A percentile compares a stretch with the other conserved stretches of the same genome.
These are phyloP conservation scores for Claviceps sp. DNA, from an alignment of 2,329 filamentous ascomycete genomes.

Conservation along the genomic window DNA sequence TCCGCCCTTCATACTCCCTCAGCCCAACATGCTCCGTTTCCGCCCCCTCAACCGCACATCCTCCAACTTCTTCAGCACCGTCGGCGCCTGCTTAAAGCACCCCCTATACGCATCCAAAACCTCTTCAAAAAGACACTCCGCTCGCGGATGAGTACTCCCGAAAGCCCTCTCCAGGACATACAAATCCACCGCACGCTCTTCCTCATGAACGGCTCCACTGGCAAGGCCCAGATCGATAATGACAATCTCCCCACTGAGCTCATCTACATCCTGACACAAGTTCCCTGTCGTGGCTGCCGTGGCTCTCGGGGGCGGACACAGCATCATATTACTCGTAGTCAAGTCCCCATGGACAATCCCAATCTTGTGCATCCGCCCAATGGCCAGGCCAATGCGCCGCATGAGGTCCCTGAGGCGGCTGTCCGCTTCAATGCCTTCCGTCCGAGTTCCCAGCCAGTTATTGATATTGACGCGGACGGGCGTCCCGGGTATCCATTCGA, in stretches of 20 bases:
- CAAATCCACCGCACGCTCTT: slow-evolving; percentile 88
- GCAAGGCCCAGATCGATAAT: slow-evolving; percentile 93
- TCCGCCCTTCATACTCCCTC: slow-evolving; percentile 9
- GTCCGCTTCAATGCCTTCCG: slow-evolving; percentile 27
- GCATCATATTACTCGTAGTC: slow-evolving; percentile 95
- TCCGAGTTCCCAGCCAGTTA: slow-evolving; percentile 45
- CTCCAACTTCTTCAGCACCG: slow-evolving; percentile 70
- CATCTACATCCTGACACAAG: slow-evolving; percentile 7
- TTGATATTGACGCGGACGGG: slow-evolving; percentile 61
- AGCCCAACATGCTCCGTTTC: slow-evolving; percentile 96
- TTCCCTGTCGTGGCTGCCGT: slow-evolving; percentile 4
- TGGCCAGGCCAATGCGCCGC: slow-evolving; percentile 53
- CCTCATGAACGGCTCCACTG: slow-evolving; percentile 66
- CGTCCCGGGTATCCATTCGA: slow-evolving; percentile 71
- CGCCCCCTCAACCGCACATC: slow-evolving; percentile 87
- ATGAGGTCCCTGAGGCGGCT: slow-evolving; percentile 48
- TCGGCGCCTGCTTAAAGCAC: slow-evolving; percentile 60
- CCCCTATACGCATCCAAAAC: slow-evolving; percentile 62
- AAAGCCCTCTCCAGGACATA: slow-evolving; percentile 94
- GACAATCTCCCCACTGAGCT: slow-evolving; percentile 60
- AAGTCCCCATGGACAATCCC: slow-evolving; percentile 90
- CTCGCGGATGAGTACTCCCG: slow-evolving; percentile 81
- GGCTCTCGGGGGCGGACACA: slow-evolving; percentile 28
- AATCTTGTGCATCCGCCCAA: slow-evolving; percentile 67
- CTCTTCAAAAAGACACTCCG: slow-evolving; percentile 61